phyloP scores from a whole-genome alignment of 225 moss, liverwort and hornwort species.

The Climacium dendroides region DNA sequence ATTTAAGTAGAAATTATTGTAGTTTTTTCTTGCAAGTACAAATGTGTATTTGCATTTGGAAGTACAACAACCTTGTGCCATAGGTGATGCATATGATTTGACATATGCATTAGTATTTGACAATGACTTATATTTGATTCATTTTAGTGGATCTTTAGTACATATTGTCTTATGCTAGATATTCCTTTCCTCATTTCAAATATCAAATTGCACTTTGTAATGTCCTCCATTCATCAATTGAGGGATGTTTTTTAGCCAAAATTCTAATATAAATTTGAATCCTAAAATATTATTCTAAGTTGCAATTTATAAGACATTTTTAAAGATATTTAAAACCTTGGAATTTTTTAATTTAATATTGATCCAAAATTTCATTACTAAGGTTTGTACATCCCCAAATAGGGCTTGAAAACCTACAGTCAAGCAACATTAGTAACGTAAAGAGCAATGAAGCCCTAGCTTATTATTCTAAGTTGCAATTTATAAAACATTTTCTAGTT shows the following conservation, averaged over 20 bases:
- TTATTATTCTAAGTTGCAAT: too few species aligned
- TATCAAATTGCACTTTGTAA: background rate
- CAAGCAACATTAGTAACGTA: rapidly evolving
- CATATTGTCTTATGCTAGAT: background rate
- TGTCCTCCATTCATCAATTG: background rate
- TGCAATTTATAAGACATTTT: too few species aligned
- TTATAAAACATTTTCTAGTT: too few species aligned
- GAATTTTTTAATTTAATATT: background rate
- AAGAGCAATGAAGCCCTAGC: rapidly evolving
- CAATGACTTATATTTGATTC: background rate
- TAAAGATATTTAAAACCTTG: background rate
- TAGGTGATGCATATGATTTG: background rate
- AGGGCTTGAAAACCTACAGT: too few species aligned
- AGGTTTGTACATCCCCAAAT: background rate
- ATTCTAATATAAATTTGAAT: background rate
- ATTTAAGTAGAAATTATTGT: background rate
- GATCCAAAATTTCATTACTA: background rate
- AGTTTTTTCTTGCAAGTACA: conserved; percentile 42
- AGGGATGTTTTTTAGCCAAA: background rate
- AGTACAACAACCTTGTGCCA: conserved; percentile 65
- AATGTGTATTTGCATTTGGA: conserved; percentile 77
- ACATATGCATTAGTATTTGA: background rate
- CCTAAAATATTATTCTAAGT: background rate
- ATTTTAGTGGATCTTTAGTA: background rate
- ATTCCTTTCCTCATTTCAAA: background rate